phyloP scores from a whole-genome alignment of 495 filamentous ascomycete genomes.

The Pseudoneurospora amorphoporcata region DNA sequence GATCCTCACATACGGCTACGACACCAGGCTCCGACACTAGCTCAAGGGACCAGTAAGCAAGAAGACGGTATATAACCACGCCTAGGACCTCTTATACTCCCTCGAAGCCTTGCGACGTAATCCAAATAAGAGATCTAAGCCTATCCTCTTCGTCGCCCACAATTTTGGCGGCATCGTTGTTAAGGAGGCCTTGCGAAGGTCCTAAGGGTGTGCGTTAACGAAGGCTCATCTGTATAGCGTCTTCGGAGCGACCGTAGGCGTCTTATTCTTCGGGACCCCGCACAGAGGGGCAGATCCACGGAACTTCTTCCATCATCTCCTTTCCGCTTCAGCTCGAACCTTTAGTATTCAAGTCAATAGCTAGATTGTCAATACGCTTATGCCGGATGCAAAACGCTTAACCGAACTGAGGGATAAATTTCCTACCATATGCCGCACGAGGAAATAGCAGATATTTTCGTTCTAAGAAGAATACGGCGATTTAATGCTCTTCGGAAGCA shows the following conservation, averaged over 20 bases:
- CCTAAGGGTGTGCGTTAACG: background rate
- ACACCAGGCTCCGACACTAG: no score
- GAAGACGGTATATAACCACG: no score
- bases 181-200: conserved; percentile 19
- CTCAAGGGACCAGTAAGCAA: no score
- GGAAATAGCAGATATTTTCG: background rate
- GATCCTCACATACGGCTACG: no score
- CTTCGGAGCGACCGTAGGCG: conserved; percentile 3
- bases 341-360: conserved; percentile 6
- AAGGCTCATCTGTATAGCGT: conserved; percentile 11
- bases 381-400: background rate
- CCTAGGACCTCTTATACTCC: no score
- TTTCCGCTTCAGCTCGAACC: background rate
- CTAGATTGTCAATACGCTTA: conserved; percentile 4
- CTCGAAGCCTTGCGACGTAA: conserved; percentile 1
- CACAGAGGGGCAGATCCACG: conserved; percentile 18
- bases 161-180: conserved; percentile 30
- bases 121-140: conserved; percentile 2
- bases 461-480: conserved; percentile 7
- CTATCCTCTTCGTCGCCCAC: conserved; percentile 28
- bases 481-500: background rate
- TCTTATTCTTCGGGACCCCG: conserved; percentile 28
- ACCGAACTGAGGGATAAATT: conserved; percentile 4
- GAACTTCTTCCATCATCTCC: conserved; percentile 1
- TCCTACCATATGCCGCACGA: conserved; percentile 2